phyloP scores from a whole-genome alignment of 768 basidiomycete species.

The Dioszegia aurantiaca region DNA sequence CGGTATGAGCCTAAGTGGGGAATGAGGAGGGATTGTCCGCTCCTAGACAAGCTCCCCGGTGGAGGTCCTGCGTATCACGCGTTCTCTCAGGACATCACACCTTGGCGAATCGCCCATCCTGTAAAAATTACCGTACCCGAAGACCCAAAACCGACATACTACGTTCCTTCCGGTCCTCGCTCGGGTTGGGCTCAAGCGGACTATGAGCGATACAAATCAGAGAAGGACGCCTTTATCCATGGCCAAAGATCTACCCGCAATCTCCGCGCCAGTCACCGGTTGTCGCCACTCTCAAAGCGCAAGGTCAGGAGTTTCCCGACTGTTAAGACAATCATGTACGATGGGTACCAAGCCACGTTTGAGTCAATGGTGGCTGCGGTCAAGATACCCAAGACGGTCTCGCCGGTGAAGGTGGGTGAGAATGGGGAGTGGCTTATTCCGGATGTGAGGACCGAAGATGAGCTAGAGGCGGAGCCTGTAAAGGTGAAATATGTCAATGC shows the following conservation, averaged over 20 bases:
- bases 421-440: slow-evolving; percentile 6
- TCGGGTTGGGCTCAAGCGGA: slow-evolving; percentile 22
- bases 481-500: not conserved
- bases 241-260: too few relatives aligned
- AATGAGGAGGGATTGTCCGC: not conserved
- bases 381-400: too few relatives aligned
- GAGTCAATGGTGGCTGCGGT: not conserved
- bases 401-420: not conserved
- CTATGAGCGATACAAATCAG: slow-evolving; percentile 27
- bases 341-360: not conserved
- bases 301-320: too few relatives aligned
- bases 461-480: slow-evolving; percentile 1
- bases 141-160: not conserved
- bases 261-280: too few relatives aligned
- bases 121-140: not conserved
- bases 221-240: slow-evolving; percentile 17
- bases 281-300: too few relatives aligned
- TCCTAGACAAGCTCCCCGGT: slow-evolving; percentile 6
- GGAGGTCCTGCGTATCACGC: not conserved
- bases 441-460: slow-evolving; percentile 9
- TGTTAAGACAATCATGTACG: too few relatives aligned
- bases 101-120: not conserved
- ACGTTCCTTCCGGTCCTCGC: slow-evolving; percentile 19
- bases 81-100: not conserved
- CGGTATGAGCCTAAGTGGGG: slow-evolving; percentile 20